Percentiles rank a stretch among this genome's conserved stretches.
Evolutionary conservation across 2,329 filamentous ascomycete genomes (phyloP).

Genomic region (Elsinoe necatrix): DNA sequence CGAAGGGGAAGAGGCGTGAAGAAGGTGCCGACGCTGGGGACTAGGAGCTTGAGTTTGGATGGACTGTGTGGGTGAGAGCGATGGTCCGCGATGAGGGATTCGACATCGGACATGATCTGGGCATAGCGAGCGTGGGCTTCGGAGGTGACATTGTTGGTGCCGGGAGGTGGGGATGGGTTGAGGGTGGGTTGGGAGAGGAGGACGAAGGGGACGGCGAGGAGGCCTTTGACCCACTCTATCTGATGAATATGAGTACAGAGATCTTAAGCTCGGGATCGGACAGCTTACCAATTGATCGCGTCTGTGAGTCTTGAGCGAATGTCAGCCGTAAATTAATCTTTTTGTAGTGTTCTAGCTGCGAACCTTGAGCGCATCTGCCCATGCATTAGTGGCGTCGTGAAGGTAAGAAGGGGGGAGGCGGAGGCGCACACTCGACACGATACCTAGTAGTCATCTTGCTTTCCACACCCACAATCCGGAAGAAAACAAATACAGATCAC

Average conservation of each 20-base stretch:
- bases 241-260: slow-evolving; percentile 14
- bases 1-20: slow-evolving; percentile 82
- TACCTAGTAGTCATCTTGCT: slow-evolving; percentile 32
- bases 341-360: slow-evolving; percentile 20
- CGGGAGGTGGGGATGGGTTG: slow-evolving; percentile 61
- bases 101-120: slow-evolving; percentile 91
- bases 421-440: slow-evolving; percentile 29
- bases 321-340: slow-evolving; percentile 4
- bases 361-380: slow-evolving; percentile 56
- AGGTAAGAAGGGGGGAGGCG: background rate
- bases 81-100: slow-evolving; percentile 84
- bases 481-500: background rate
- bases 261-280: background rate
- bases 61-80: slow-evolving; percentile 57
- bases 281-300: slow-evolving; percentile 78
- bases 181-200: slow-evolving; percentile 91
- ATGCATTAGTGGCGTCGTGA: slow-evolving; percentile 14
- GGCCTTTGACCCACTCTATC: slow-evolving; percentile 69
- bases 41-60: slow-evolving; percentile 86
- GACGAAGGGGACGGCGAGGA: slow-evolving; percentile 91
- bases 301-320: slow-evolving; percentile 66
- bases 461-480: background rate
- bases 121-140: slow-evolving; percentile 82
- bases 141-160: slow-evolving; percentile 56
- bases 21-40: slow-evolving; percentile 85